Base-by-base conservation (phyloP, 306 rosid genomes). In the Macrotyloma uniflorum region DNA sequence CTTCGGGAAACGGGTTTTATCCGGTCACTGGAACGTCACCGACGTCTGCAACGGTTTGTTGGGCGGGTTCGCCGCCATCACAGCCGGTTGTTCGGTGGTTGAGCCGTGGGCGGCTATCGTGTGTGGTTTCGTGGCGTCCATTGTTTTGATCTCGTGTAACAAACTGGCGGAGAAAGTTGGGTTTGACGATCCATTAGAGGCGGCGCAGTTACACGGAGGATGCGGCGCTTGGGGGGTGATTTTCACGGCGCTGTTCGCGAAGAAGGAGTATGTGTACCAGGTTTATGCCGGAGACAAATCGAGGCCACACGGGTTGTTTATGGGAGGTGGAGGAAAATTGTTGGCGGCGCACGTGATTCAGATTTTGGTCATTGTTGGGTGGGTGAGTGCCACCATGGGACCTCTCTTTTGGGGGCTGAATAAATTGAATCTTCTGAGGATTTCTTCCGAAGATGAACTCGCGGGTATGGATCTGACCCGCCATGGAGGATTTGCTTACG, bases 391-490 rank as follows among this genome's bases (percentile, higher is more conserved):
- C 3, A 94, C 97, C 0, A 94, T 94, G 98, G 97, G 98, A 0
- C 97, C 97, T 0, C 68, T 94, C 5, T 94, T 94, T 77, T 90
- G 38, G 23, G 66, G 59, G 9, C 82, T 94, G 10, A 85, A 86
- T 14, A 94, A 89, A 66, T 81, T 94, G 8, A 87, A 89, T 4
- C 77, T 94, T 32, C 66, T 94, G 35, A 76, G 98, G 72, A 92
- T 94, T 50, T 92, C 98, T 0, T 15, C 79, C 0, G 97, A 90
- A 62, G 98, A 94, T 24, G 97, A 94, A 33, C 87, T 90, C 77
- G 93, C 94, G 64, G 98, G 98, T 30, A 92, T 94, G 98, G 98
- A 94, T 82, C 9, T 92, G 83, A 94, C 98, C 82, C 93, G 98
- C 1, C 98, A 94, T 15, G 98, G 98, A 2, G 98, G 98, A 4